Base-by-base conservation (phyloP, 2,329 filamentous ascomycete genomes). In the Geosmithia putterillii region DNA sequence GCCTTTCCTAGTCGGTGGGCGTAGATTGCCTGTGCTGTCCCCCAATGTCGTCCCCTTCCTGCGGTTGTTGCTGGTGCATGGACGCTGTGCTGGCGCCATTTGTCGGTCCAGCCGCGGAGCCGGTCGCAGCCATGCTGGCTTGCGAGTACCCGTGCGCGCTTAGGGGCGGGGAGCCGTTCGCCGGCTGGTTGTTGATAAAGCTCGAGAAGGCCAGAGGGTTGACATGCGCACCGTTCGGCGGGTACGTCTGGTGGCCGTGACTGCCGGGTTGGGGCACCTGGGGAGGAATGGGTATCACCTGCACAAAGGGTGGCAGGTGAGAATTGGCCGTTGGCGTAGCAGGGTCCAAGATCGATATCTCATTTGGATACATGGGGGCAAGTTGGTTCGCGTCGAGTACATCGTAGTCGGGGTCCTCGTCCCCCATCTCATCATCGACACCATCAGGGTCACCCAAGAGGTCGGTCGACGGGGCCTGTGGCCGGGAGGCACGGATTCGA, bases 391-490 rank as follows among this genome's bases (percentile, higher is more conserved):
- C 42, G 20, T 67, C 64, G 17, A 65, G 45, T 9, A 57, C 63
- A 23, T 67, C 66, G 36, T 64, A 62, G 18, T 64, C 63, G 35
- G 67, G 63, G n/a, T 67, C 64, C n/a, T 67, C 65, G 14, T 67
- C 66, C 2, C 57, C 56, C 51, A 61, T 64, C 28, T 68, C 65
- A 17, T 70, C 65, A 22, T 69, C 66, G 15, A 42, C 12, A 6
- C 34, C 20, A 14, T 42, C 41, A 15, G 21, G 8, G 17, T 37
- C 41, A 5, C 18, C 32, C n/a, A 38, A 9, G 8, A 23, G 12
- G 14, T 36, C 25, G 28, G 19, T 17, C 37, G 37, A 12, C 7
- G 19, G 3, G 19, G 17, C 18, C 6, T 21, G 37, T 32, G 39
- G 22, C 21, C 17, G 17, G 17, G n/a, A n/a, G n/a, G n/a, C 17